Base-by-base conservation (phyloP, 1,139 yeast genomes). In the Candida gigantensis region DNA sequence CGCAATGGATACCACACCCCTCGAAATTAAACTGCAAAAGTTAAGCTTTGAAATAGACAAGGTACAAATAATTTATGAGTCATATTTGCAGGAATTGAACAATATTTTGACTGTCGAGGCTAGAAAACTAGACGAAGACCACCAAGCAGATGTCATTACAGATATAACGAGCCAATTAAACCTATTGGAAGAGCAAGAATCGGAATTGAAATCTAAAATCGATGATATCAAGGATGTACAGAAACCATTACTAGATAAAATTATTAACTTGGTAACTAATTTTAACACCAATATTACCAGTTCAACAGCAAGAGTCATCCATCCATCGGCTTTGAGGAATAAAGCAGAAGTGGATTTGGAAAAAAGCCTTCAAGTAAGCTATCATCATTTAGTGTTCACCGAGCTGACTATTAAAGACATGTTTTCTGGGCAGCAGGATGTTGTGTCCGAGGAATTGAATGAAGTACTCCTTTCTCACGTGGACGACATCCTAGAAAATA, bases 221-320 rank as follows among this genome's bases (percentile, higher is more conserved):
- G 50, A 47, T n/a, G 53, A 57, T 20, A 56, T 67, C 28, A 53
- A 51, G 30, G 53, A 56, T 9, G 54, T 59, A 3, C 68, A 68
- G 39, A 53, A 64, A 35, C 76, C 75, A 2, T 46, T 67, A 15
- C 49, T 69, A 28, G 67, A 65, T 20, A 53, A 65, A 34, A 65
- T 69, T 60, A 53, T 52, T 13, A 33, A 38, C 9, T 45, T 68
- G 28, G 53, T 58, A 3, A 43, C 40, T 23, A 53, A 51, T 21
- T 68, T 65, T 43, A 58, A 56, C 15, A 36, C 37, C 31, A 49
- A 47, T 30, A 42, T 55, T 14, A 49, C 37, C 3, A 28, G 36
- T 11, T 8, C 39, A 16, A 37, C 31, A 15, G 40, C 43, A 12
- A 32, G 39, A 23, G 30, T 27, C 11, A 32, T 41, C 11, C 34